These are phyloP conservation scores for apple (Malus domestica) DNA, from an alignment of 306 rosid species.

Conservation along the genomic window ASM211411v1 NC_041801.1:25234501-25235000, in stretches of 20 bases:
- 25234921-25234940: too few species aligned
- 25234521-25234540: background rate
- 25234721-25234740: background rate
- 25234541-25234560: background rate
- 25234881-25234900: too few species aligned
- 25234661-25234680: background rate
- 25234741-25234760: background rate
- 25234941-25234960: too few species aligned
- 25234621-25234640: background rate
- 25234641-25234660: too few species aligned
- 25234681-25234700: background rate
- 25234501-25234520: background rate
- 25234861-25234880: too few species aligned
- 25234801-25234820: too few species aligned
- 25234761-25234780: background rate
- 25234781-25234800: too few species aligned
- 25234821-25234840: too few species aligned
- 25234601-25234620: background rate
- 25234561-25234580: background rate
- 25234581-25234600: background rate
- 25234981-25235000: too few species aligned
- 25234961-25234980: too few species aligned
- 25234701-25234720: background rate
- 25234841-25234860: too few species aligned
- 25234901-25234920: too few species aligned